Percentiles rank a stretch among this genome's conserved stretches.
Evolutionary conservation across 2,329 filamentous ascomycete genomes (phyloP).

Genomic region (Helotiales sp.): DNA sequence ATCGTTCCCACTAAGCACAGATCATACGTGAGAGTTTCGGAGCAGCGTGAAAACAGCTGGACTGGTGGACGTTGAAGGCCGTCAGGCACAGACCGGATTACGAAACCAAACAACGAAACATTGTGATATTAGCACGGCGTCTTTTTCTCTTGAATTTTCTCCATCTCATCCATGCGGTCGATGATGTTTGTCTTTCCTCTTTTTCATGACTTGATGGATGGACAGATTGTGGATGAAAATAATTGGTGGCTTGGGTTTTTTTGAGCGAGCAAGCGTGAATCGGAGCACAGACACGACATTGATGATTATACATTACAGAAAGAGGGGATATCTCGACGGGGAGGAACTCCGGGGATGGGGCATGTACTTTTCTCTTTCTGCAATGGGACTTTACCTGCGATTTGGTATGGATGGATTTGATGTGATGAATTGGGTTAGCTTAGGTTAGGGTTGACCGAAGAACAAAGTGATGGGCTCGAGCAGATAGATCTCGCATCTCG

Average conservation of each 20-base stretch:
- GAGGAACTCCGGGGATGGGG: constrained; percentile 26
- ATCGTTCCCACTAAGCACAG: constrained; percentile 23
- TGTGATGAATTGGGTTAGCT: background rate
- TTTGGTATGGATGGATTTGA: background rate
- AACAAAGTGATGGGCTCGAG: constrained; percentile 1
- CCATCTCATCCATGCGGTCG: constrained; percentile 6
- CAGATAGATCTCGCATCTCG: constrained; percentile 18
- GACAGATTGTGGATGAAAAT: constrained; percentile 8
- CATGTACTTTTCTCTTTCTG: constrained; percentile 7
- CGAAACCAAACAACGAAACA: constrained; percentile 17
- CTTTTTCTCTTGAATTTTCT: constrained; percentile 9
- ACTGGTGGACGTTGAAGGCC: constrained; percentile 24
- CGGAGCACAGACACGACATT: background rate
- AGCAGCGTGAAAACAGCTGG: constrained; percentile 15
- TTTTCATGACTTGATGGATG: constrained; percentile 14
- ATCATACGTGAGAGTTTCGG: background rate
- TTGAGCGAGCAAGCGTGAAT: background rate
- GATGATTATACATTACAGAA: constrained; percentile 14
- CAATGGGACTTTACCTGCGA: background rate
- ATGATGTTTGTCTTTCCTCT: constrained; percentile 9
- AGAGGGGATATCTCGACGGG: constrained; percentile 27
- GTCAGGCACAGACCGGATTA: constrained; percentile 8
- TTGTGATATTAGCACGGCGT: constrained; percentile 31
- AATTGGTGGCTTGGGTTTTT: background rate
- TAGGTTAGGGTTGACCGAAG: background rate